Base-by-base conservation (phyloP, 108 stramenopile genomes). In the Nitzschia inconspicua region DNA sequence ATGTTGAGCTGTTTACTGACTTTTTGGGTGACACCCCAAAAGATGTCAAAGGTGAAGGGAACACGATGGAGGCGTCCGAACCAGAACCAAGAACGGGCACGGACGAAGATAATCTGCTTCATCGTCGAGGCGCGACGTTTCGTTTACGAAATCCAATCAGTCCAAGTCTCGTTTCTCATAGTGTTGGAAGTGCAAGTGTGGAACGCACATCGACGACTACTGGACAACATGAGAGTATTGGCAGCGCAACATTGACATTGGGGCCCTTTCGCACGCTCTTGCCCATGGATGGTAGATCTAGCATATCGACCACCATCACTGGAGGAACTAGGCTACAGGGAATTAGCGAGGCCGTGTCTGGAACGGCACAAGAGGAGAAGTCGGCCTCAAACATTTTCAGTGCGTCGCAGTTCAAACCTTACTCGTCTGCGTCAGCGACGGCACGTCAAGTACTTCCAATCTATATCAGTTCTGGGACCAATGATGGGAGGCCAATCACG, bases 1-100 rank as follows among this genome's bases (percentile, higher is more conserved):
- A 86, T 48, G 43, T 83, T 3, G 85, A 93, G 36, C 46, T 79
- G 10, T 93, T 89, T 51, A 79, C 52, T 40, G 91, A 93, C 14
- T 75, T 73, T 67, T 70, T 89, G 49, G 87, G 79, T 32, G 74
- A 76, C 22, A 62, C 70, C 2, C 67, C 68, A 9, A 18, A 31
- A 25, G 16, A 31, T 6, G 26, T 34, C 14, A 55, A 54, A 26
- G 53, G 23, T 7, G 26, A 30, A 22, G 11, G 8, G 3, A 35
- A 41, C 4, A 65, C 35, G 0, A 44, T 71, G 4, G 20, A 55
- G 6, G 19, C 28, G 8, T 20, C 13, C 10, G 47, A 49, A 11
- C 30, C 22, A 36, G 30, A 43, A 18, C 24, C 16, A 11, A 48
- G n/a, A 35, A 35, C 18, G 23, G 64, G 31, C 9, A 51, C 42